Evolutionary conservation across 345 rosid genomes (phyloP), one percentile per base, ranked within the genome.

Genomic region (Psidium guajava): DNA sequence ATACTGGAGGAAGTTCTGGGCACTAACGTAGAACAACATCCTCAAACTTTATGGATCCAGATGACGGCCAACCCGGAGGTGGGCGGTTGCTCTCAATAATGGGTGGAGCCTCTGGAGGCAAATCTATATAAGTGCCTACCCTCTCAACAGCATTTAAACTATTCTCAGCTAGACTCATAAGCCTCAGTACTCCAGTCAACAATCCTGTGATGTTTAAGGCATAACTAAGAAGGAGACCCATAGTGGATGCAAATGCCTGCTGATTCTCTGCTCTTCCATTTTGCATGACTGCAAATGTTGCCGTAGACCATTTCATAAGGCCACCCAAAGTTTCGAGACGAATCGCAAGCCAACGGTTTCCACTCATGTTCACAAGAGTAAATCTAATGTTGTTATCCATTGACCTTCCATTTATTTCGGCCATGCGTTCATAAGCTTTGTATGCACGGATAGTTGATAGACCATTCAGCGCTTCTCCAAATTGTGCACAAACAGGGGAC

Each of bases 401-500:
- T 21, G 99, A 92, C 87, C 92, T 96, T 61, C 99, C 99, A 84
- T 97, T 97, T 24, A 94, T 95, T 75, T 92, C 93, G 84, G 99
- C 97, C 99, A 97, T 97, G 86, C 98, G 92, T 64, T 96, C 96
- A 85, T 96, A 96, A 86, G 99, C 99, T 91, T 97, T 92, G 83
- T 97, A 97, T 85, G 99, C 99, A 85, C 99, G 99, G 82, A 97
- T 97, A 40, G 95, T 93, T 27, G 98, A 87, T 54, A 97, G 88
- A 81, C 99, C 99, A 91, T 97, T 97, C 88, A 97, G 90, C 10
- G 99, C 99, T 91, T 97, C 99, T 54, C 99, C 96, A 89, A 97
- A 97, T 86, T 97, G 99, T 84, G 99, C 99, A 90, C 96, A 96
- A 82, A 97, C 98, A 4, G 99, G 99, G n/a, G 99, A 97, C 92